Conservation (phyloP, 305 asterid species). For the Fraxinus sp. region DNA sequence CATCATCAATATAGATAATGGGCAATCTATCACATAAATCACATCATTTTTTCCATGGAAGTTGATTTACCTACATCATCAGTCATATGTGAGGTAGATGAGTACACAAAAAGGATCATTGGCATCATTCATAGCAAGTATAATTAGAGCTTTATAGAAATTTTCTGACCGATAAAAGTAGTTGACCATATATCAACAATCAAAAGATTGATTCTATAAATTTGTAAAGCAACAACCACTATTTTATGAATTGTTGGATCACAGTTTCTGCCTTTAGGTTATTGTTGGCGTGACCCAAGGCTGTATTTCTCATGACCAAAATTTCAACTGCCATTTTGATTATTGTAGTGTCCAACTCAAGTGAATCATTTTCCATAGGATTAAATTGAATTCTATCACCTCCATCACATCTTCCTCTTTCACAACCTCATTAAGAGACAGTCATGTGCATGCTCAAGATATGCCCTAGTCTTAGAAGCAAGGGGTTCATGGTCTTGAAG, state of each 20-base stretch:
- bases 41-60: background rate
- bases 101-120: background rate
- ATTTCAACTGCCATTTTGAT: background rate
- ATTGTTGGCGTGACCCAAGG: background rate
- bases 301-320: background rate
- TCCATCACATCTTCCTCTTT: background rate
- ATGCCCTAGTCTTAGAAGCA: background rate
- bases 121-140: background rate
- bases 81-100: background rate
- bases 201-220: background rate
- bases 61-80: background rate
- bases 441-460: background rate
- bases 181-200: background rate
- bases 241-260: background rate
- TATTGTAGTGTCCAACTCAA: background rate
- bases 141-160: background rate
- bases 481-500: background rate
- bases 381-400: background rate
- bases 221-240: background rate
- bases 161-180: background rate
- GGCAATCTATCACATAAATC: background rate
- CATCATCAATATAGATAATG: background rate
- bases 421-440: background rate
- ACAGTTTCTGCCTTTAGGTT: background rate
- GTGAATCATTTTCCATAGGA: background rate